A percentile compares a stretch with the other conserved stretches of the same genome.
phyloP scores from a whole-genome alignment of 2,329 filamentous ascomycete species.

The Exophiala bonariae region DNA sequence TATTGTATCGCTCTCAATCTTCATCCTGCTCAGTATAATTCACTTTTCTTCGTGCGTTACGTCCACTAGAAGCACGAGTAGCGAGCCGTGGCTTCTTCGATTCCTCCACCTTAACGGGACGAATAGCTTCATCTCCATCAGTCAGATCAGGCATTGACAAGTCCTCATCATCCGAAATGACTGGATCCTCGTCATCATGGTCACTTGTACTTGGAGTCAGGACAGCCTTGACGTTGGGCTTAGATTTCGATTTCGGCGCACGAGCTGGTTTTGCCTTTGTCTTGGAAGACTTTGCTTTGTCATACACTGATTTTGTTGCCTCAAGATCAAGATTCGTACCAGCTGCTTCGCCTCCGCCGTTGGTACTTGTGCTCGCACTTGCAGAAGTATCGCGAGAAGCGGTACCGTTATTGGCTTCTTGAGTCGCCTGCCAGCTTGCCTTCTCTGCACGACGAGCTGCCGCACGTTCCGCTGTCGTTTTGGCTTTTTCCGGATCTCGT shows the following conservation, averaged over 20 bases:
- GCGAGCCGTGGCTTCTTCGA: conserved; percentile 1
- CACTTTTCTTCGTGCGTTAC: conserved; percentile 18
- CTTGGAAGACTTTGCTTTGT: conserved; percentile 24
- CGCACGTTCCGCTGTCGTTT: conserved; percentile 36
- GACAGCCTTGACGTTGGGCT: conserved; percentile 26
- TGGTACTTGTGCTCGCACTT: conserved; percentile 22
- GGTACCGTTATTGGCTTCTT: conserved; percentile 17
- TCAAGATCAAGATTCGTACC: conserved; percentile 8
- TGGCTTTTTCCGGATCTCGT: conserved; percentile 35
- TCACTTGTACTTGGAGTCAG: conserved; percentile 40
- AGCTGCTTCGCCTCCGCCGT: too few species aligned
- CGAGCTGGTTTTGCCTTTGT: conserved; percentile 14
- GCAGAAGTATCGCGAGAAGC: neutral
- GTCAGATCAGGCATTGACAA: conserved; percentile 41
- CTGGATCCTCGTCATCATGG: conserved; percentile 4
- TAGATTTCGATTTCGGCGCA: conserved; percentile 4
- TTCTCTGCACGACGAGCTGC: conserved; percentile 29
- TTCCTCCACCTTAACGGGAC: neutral
- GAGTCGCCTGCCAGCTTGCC: conserved; percentile 26
- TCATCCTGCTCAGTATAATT: conserved; percentile 27
- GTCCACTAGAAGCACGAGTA: conserved; percentile 18
- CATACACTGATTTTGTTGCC: conserved; percentile 17
- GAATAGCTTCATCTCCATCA: conserved; percentile 24
- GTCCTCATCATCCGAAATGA: conserved; percentile 33
- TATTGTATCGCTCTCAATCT: neutral